Conservation (phyloP, 495 filamentous ascomycete species). For the Penicillium malachiteum region DNA sequence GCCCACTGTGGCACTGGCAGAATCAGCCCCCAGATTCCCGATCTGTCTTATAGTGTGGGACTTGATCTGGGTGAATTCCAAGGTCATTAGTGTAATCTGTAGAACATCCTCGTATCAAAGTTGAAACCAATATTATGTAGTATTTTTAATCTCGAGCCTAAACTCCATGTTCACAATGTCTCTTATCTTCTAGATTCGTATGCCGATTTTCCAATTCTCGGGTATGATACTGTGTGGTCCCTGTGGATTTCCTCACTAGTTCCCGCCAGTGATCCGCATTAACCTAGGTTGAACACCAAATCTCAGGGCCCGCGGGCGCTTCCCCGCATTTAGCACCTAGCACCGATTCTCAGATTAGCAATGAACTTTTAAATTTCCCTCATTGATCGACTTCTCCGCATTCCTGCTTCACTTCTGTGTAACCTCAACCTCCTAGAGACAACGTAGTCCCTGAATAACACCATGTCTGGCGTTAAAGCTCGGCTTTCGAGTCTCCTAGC, state of each 20-base stretch:
- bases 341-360: conserved; percentile 15
- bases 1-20: too few species aligned
- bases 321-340: conserved; percentile 36
- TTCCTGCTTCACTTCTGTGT: not conserved
- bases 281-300: conserved; percentile 18
- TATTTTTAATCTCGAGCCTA: too few species aligned
- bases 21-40: too few species aligned
- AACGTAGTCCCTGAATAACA: not conserved
- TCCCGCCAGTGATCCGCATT: conserved; percentile 10
- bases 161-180: too few species aligned
- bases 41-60: too few species aligned
- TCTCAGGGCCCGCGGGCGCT: not conserved
- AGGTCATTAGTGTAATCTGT: too few species aligned
- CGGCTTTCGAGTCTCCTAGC: conserved; percentile 62
- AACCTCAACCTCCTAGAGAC: not conserved
- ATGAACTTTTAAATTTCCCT: not conserved
- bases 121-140: too few species aligned
- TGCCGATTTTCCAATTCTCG: too few species aligned
- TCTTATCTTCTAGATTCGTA: too few species aligned
- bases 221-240: not conserved
- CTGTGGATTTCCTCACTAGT: not conserved
- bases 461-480: conserved; percentile 56
- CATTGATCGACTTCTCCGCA: not conserved
- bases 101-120: too few species aligned
- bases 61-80: too few species aligned